Base-by-base conservation (phyloP, 2,329 filamentous ascomycete genomes). In the Orbilia blumenaviensis region DNA sequence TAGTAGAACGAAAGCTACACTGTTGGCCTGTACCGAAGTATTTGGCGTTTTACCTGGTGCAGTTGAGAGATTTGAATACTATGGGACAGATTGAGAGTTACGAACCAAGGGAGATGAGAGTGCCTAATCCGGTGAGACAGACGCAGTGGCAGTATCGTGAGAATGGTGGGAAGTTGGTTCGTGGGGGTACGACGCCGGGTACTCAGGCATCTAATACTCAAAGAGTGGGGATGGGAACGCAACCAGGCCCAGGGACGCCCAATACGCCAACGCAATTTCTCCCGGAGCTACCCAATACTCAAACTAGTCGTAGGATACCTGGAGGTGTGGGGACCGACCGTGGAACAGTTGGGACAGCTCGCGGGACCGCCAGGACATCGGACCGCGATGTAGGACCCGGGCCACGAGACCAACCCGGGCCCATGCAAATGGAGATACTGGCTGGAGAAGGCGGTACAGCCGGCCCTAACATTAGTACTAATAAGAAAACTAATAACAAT, bases 11-110 rank as follows among this genome's bases (percentile, higher is more conserved):
- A 4, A 41, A 56, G 12, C 5, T 66, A 5, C 41, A 66, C 21
- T 56, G 62, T 14, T 56, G 50, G 18, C 32, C 62, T 18, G 21
- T 12, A 12, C 36, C 46, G 34, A 25, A 41, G 6, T 12, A 29
- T 18, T 21, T 66, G 21, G 50, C 46, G 34, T 42, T 23, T 10
- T 66, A 56, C 34, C 62, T 66, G 0, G 29, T 66, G 12, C 62
- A 66, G 32, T 21, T 56, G 46, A 52, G 61, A 23, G 44, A 46
- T 46, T 9, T 62, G 12, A 62, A 21, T 54, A 12, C 34, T 18
- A 21, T 6, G 27, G 48, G 48, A 21, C 14, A 16, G 29, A 34
- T 54, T 21, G 48, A 54, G 48, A 54, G 25, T 34, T 54, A 34
- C 34, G 46, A 50, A 16, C 23, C 46, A 1, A 27, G 10, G 12